These are phyloP conservation scores for Fusarium buharicum DNA, from an alignment of 2,329 filamentous ascomycete species.

Conservation along the genomic window DNA sequence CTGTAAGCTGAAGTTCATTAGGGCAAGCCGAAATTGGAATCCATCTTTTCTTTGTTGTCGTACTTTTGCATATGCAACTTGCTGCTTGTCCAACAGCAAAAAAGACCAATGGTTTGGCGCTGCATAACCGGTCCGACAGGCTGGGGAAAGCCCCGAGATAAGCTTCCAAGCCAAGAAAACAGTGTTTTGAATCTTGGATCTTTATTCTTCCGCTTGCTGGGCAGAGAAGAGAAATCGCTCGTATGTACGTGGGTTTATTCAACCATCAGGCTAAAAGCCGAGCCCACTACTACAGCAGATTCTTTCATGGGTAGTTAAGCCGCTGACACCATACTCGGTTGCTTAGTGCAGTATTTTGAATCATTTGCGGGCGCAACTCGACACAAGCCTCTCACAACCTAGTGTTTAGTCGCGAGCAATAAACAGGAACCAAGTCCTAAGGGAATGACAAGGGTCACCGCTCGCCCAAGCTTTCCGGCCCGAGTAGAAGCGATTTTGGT, in stretches of 20 bases:
- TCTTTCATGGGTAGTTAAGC: slow-evolving; percentile 29
- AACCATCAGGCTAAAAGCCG: slow-evolving; percentile 31
- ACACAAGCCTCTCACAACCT: slow-evolving; percentile 39
- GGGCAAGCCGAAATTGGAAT: not conserved
- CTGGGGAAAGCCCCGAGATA: not conserved
- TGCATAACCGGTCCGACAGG: not conserved
- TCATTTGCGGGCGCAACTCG: slow-evolving; percentile 45
- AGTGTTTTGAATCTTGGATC: slow-evolving; percentile 27
- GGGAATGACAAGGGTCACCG: slow-evolving; percentile 26
- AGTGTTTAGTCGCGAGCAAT: slow-evolving; percentile 28
- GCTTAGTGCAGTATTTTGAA: slow-evolving; percentile 41
- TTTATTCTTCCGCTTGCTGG: slow-evolving; percentile 30
- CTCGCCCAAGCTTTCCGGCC: slow-evolving; percentile 29
- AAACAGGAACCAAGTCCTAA: slow-evolving; percentile 28
- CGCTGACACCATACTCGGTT: slow-evolving; percentile 43
- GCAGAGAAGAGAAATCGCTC: not conserved
- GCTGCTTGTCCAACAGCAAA: too few species aligned
- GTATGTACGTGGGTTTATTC: slow-evolving; percentile 17
- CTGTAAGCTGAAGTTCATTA: not conserved
- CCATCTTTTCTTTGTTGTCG: not conserved
- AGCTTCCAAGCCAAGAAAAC: not conserved
- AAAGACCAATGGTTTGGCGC: not conserved
- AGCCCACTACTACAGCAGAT: slow-evolving; percentile 23
- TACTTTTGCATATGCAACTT: too few species aligned
- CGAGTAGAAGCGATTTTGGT: slow-evolving; percentile 11